Base-by-base conservation (phyloP, 2,329 filamentous ascomycete species). In the Colletotrichum sp. region DNA sequence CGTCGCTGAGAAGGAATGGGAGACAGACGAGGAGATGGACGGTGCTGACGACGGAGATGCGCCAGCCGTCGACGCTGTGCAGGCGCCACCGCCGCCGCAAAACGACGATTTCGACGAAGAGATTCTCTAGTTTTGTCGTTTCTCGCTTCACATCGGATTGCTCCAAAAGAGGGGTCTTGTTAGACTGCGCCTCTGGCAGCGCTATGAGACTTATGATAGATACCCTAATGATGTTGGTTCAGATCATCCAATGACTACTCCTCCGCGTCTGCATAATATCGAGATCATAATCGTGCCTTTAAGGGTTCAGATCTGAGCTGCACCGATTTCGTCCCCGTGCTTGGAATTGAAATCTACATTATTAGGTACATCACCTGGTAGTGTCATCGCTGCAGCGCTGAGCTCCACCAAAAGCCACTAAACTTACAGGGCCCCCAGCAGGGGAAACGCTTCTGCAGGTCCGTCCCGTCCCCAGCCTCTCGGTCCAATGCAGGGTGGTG, bases 21-120 rank as follows among this genome's bases (percentile, higher is more conserved):
- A 81, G 79, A 83, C 81, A 78, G 85, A 85, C 62, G 84, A 84
- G 65, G 82, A 85, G 39, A 85, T 84, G 82, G 82, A 82, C 15
- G 83, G 76, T 3, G 80, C 78, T 6, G 79, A 70, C 12, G 74
- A 44, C 12, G 69, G 63, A 16, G 64, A 49, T 39, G 66, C 74
- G 18, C 24, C 65, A 36, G 44, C 36, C 3, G 49, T 26, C 36
- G 30, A 30, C 18, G 36, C 66, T 59, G 66, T 52, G 28, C 60
- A 65, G 44, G 57, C 32, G 44, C 44, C 44, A n/a, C 21, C 49
- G 21, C 18, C 32, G 3, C 59, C 72, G 18, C 60, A 67, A 32
- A 70, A 57, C 8, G 75, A 77, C n/a, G 76, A 78, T 26, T 62
- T 75, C 28, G 76, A 78, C 36, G 75, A 78, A 39, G 73, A 77